Base-by-base conservation (phyloP, 306 rosid genomes). In the Albizia julibrissin region DNA sequence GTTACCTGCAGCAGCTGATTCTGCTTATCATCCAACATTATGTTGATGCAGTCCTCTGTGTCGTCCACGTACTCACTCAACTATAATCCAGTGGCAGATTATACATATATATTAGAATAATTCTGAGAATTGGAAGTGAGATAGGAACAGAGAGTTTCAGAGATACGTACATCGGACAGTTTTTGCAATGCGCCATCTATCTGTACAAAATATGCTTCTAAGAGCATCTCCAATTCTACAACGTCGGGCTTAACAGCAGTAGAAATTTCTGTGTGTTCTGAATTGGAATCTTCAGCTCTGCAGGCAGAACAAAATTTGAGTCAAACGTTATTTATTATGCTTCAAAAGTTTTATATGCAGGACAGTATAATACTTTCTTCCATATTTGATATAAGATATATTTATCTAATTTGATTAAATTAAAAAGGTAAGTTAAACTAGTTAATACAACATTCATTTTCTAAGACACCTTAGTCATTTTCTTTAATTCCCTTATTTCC, bases 1-100 rank as follows among this genome's bases (percentile, higher is more conserved):
- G 89, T 86, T 88, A 83, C 92, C 79, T 93, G 98, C 10, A 91
- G 89, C 54, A 95, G 95, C 68, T 93, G 89, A 78, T 94, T 91
- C 89, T 80, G 88, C 73, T 94, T 94, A 88, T 91, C 98, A 83
- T 94, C 97, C 89, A 94, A 77, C 91, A 89, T 93, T 81, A 94
- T 92, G 89, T 94, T 92, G 84, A 94, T 91, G 83, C 84, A 91
- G 83, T 94, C 98, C 72, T 94, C 94, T 4, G 97, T 92, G 88
- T 92, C 93, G 50, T 87, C 97, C 5, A 92, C 94, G 11, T 92
- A 94, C 79, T 94, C 97, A 73, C 94, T 89, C 91, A 92, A 79
- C 98, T 94, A 74, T 69, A 72, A 37, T 47, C 84, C 80, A 61
- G 34, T 7, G 26, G 44, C 64, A 71, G 37, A 14, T 18, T 76